Conservation (phyloP, 2,329 filamentous ascomycete genomes). For the Venturiaceae sp. region DNA sequence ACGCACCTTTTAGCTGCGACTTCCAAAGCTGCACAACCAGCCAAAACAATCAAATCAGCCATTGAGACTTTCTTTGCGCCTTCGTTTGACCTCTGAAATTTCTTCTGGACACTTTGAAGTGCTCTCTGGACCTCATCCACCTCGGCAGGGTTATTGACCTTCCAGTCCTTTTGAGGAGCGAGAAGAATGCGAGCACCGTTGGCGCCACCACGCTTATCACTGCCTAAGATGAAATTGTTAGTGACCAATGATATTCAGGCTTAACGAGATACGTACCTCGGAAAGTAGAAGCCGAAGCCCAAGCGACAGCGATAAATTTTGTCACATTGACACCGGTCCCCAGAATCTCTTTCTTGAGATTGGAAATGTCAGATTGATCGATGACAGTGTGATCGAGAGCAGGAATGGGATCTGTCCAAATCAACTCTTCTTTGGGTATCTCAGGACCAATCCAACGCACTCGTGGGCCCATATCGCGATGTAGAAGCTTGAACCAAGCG, state of each 20-base stretch:
- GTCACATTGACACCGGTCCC: not conserved
- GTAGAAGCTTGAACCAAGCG: constrained; percentile 76
- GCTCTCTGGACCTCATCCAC: constrained; percentile 50
- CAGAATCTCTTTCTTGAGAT: not conserved
- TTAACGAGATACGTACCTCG: not conserved
- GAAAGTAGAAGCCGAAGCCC: not conserved
- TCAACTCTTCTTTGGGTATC: constrained; percentile 54
- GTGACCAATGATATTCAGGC: not conserved
- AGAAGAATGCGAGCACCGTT: constrained; percentile 72
- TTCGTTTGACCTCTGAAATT: constrained; percentile 49
- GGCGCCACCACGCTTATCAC: constrained; percentile 74
- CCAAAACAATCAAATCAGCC: constrained; percentile 68
- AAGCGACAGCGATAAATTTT: not conserved
- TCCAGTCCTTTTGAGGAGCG: constrained; percentile 61
- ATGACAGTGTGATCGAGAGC: constrained; percentile 47
- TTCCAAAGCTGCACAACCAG: constrained; percentile 60
- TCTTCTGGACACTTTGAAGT: constrained; percentile 55
- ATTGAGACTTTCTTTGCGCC: constrained; percentile 63
- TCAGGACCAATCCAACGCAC: constrained; percentile 65
- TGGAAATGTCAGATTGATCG: constrained; percentile 49
- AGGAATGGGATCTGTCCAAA: constrained; percentile 69
- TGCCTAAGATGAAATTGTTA: constrained; percentile 45
- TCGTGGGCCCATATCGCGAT: constrained; percentile 68
- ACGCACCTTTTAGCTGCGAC: constrained; percentile 56
- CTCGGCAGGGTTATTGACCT: constrained; percentile 62